Base-by-base conservation (phyloP, 331 rosid genomes). In the Rhamnella rubrinervis region DNA sequence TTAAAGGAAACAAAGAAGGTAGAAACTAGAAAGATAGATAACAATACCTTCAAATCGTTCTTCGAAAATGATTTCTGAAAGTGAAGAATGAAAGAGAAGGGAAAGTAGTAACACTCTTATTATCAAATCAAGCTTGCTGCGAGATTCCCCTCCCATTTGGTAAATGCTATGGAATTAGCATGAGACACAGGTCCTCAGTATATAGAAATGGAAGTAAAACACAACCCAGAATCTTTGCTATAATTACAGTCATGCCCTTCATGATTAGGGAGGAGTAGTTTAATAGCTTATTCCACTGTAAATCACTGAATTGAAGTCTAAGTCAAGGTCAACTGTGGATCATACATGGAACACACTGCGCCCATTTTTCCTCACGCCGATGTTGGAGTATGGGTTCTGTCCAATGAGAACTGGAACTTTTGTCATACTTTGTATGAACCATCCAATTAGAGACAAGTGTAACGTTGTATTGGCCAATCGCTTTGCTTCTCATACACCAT, bases 51-150 rank as follows among this genome's bases (percentile, higher is more conserved):
- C 85, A 12, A 88, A 91, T 49, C 93, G 82, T 40, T 91, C 97
- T 74, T 91, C 97, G 59, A 91, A 91, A 55, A 88, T 77, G 83
- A 91, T 80, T 70, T 91, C 96, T 4, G 96, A 74, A 71, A 67
- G 55, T 0, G 88, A 78, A 28, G 72, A 69, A 61, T 19, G 88
- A 15, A 75, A 28, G 38, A 68, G 66, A 55, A 75, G 62, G 25
- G 63, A 73, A 26, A 74, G 12, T 3, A 77, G 71, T 1, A 60
- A 55, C 0, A 88, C 19, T 16, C 56, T 0, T 10, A 49, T 1
- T 1, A 78, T 28, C 50, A 76, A 17, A 21, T 65, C 49, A 13
- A 82, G 70, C 28, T 59, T 52, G 44, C 15, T 49, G 63, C 40
- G 63, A 35, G 41, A 55, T 15, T 0, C 61, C 55, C 64, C 56